Conservation (phyloP, 2,329 filamentous ascomycete genomes). For the Pezizomycotina sp. region DNA sequence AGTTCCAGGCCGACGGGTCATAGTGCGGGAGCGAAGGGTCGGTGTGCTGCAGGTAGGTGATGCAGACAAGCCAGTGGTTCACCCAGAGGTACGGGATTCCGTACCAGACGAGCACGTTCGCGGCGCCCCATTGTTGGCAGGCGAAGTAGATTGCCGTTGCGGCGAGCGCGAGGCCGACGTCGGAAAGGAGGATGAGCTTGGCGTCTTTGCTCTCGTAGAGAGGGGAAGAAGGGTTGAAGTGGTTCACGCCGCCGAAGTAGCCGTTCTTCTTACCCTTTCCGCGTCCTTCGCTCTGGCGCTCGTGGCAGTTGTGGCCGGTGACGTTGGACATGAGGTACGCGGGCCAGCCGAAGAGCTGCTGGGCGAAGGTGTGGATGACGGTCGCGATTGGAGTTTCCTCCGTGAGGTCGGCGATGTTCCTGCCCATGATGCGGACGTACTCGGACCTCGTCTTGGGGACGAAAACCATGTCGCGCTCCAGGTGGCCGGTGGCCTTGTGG, state of each 20-base stretch:
- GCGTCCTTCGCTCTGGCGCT: slow-evolving; percentile 79
- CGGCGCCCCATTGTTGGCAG: slow-evolving; percentile 61
- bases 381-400: slow-evolving; percentile 90
- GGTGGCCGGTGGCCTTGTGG: slow-evolving; percentile 95
- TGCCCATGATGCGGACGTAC: slow-evolving; percentile 54
- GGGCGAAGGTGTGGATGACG: slow-evolving; percentile 52
- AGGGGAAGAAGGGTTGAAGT: slow-evolving; percentile 78
- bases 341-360: slow-evolving; percentile 88
- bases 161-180: slow-evolving; percentile 58
- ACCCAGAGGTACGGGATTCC: slow-evolving; percentile 91
- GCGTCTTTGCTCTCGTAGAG: slow-evolving; percentile 85
- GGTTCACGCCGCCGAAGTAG: slow-evolving; percentile 65
- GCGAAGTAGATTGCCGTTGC: slow-evolving; percentile 48
- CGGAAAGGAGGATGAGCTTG: slow-evolving; percentile 69
- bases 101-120: slow-evolving; percentile 89
- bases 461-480: slow-evolving; percentile 98
- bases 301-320: slow-evolving; percentile 90
- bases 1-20: slow-evolving; percentile 72
- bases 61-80: slow-evolving; percentile 97
- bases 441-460: slow-evolving; percentile 78
- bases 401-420: slow-evolving; percentile 60
- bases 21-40: slow-evolving; percentile 91
- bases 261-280: slow-evolving; percentile 87
- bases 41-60: slow-evolving; percentile 95
- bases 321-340: slow-evolving; percentile 83